Base-by-base conservation (phyloP, 2,329 filamentous ascomycete species). In the Neospermospora avenae region DNA sequence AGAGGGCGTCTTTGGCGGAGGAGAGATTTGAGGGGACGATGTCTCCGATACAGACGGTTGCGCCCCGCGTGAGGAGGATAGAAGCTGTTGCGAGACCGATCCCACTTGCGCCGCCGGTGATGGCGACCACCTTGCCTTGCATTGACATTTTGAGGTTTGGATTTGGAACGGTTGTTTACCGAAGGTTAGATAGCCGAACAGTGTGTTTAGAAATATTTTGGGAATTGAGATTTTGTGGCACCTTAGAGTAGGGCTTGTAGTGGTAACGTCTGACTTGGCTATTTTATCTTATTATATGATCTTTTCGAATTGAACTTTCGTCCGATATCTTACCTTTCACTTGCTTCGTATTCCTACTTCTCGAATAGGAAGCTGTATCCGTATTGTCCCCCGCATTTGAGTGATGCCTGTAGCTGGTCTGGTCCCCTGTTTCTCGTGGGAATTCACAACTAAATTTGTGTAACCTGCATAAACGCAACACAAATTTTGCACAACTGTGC, bases 101-200 rank as follows among this genome's bases (percentile, higher is more conserved):
- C 22, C 90, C 89, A 6, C 85, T 88, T 2, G 88, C 89, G 20
- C 85, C 90, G 63, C 90, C 91, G 0, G 89, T 93, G 73, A 95
- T 90, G 60, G 93, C 80, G 59, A 90, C 89, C 5, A 83, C 85
- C 60, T 81, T 80, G 60, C 74, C 77, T 66, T 67, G 45, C 49
- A 70, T 60, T 1, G 69, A 66, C 67, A 69, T 71, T 4, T 61
- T 63, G 57, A 58, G 28, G 22, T 24, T 24, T 20, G 22, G 24
- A 16, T 1, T 20, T 18, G 16, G 28, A 10, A 31, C 11, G 5
- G 28, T 31, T 31, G 28, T 31, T 31, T 31, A 10, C 11, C 11
- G 28, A 2, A 31, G 11, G 11, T n/a, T 5, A 31, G 28, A 31
- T 3, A 31, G 28, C 28, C 28, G 28, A 31, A 10, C 28, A 31